A percentile compares a stretch with the other conserved stretches of the same genome.
Conservation (phyloP, 1,139 yeast genomes). For the Candida neerlandica region DNA sequence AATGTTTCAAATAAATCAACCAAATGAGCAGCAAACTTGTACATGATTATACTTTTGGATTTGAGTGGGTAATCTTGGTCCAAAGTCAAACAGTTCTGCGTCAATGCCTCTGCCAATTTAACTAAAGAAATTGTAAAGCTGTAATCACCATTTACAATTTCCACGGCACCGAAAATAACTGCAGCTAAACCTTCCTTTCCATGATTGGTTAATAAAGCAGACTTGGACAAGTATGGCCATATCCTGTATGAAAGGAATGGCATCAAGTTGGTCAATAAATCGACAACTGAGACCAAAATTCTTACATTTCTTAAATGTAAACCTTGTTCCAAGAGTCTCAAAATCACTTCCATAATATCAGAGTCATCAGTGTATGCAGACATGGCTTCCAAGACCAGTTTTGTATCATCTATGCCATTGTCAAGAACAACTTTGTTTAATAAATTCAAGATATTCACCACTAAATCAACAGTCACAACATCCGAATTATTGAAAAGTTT, state of each 20-base stretch:
- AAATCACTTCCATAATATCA: slow-evolving; percentile 69
- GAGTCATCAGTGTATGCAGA: slow-evolving; percentile 63
- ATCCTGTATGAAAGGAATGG: slow-evolving; percentile 63
- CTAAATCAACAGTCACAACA: slow-evolving; percentile 36
- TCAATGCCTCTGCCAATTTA: slow-evolving; percentile 55
- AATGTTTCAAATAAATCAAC: slow-evolving; percentile 75
- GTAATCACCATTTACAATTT: slow-evolving; percentile 69
- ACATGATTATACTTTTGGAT: slow-evolving; percentile 56
- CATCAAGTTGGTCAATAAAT: slow-evolving; percentile 53
- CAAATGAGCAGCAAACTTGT: slow-evolving; percentile 58
- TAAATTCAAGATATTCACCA: slow-evolving; percentile 54
- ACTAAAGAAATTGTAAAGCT: slow-evolving; percentile 63
- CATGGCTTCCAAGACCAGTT: slow-evolving; percentile 53
- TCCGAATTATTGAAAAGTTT: slow-evolving; percentile 38
- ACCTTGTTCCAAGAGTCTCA: slow-evolving; percentile 69
- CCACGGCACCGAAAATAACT: slow-evolving; percentile 69
- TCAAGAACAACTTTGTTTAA: slow-evolving; percentile 51
- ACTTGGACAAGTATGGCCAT: slow-evolving; percentile 76
- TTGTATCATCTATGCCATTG: slow-evolving; percentile 43
- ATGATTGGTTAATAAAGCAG: slow-evolving; percentile 63
- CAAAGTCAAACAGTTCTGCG: slow-evolving; percentile 52
- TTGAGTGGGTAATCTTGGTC: slow-evolving; percentile 40
- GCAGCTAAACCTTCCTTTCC: slow-evolving; percentile 73
- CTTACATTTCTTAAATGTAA: slow-evolving; percentile 55
- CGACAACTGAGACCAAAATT: slow-evolving; percentile 50